Evolutionary conservation across 1,139 yeast genomes (phyloP), one percentile per base, ranked within the genome.

Genomic region (Yamadazyma songkhlaensis): DNA sequence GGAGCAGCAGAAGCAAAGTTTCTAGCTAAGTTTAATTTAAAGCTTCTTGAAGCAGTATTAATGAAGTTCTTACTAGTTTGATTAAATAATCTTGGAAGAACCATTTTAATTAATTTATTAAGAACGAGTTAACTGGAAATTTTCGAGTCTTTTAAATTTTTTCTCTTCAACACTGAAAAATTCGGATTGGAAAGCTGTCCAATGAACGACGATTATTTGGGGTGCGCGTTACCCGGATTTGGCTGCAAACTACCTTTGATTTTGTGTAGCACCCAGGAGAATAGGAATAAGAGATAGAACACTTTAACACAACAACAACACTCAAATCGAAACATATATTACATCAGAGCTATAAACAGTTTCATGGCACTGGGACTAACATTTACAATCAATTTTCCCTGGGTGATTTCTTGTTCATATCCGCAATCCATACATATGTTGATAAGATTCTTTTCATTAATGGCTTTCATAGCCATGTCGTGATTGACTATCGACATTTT

Each of bases 41-140:
- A 38, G 35, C 49, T 40, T 66, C 89, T 87, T 79, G 81, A 84
- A 60, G 92, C 94, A 60, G 92, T 92, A 71, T 81, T 81, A 72
- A 84, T 79, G 62, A 96, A 95, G 68, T 85, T 78, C 76, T 90
- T 89, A 60, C 95, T 80, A 41, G 50, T 47, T 68, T 88, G 77
- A 77, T 89, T 84, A 74, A 85, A 82, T 74, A 88, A 82, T 82
- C 95, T 88, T 72, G 96, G 92, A 71, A 83, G 75, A 73, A 79
- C 85, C 86, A 80, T 80, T 53, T 29, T 34, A 25, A 25, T 24
- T 23, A 28, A 29, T 29, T 23, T 22, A 23, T 34, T 24, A 31
- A 30, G 32, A 30, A 31, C 34, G 34, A 31, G 34, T 31, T 31
- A 31, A 31, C 17, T 21, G 32, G 27, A 34, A 15, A 34, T 22